phyloP scores from a whole-genome alignment of 2,329 filamentous ascomycete species.

The Diaporthe capsici region DNA sequence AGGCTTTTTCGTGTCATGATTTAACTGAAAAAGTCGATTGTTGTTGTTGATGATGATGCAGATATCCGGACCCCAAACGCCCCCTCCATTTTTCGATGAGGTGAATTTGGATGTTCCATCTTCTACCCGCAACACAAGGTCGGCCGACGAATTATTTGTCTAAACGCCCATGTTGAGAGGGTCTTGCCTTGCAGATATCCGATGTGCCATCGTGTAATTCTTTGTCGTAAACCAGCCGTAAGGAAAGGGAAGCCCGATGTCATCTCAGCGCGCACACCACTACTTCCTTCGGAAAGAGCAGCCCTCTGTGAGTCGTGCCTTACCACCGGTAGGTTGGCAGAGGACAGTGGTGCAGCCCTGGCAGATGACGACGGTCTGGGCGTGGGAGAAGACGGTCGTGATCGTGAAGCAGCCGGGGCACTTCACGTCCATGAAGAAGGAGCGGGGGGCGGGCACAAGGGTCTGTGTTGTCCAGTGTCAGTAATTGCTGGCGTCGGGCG shows the following conservation, averaged over 20 bases:
- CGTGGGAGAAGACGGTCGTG: slow-evolving; percentile 99
- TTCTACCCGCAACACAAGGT: slow-evolving; percentile 75
- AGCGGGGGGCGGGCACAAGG: slow-evolving; percentile 95
- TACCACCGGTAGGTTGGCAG: slow-evolving; percentile 99
- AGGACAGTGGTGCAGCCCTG: slow-evolving; percentile 99
- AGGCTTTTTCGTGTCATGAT: slow-evolving; percentile 49
- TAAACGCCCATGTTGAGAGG: slow-evolving; percentile 65
- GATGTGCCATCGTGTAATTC: slow-evolving; percentile 62
- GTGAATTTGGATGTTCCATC: slow-evolving; percentile 74
- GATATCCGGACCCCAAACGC: slow-evolving; percentile 89
- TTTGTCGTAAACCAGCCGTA: slow-evolving; percentile 63
- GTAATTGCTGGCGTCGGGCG: slow-evolving; percentile 17
- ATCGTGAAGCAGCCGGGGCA: slow-evolving; percentile 99
- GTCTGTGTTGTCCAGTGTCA: slow-evolving; percentile 66
- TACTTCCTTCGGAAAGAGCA: slow-evolving; percentile 99
- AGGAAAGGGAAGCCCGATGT: slow-evolving; percentile 59
- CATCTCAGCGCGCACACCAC: slow-evolving; percentile 59
- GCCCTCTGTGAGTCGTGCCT: slow-evolving; percentile 98
- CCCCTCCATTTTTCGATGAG: slow-evolving; percentile 71
- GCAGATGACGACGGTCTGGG: slow-evolving; percentile 99
- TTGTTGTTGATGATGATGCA: slow-evolving; percentile 67
- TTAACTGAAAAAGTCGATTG: slow-evolving; percentile 52
- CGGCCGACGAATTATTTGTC: slow-evolving; percentile 52
- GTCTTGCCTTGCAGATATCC: slow-evolving; percentile 68
- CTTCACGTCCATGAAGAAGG: slow-evolving; percentile 99